Percentiles rank a stretch among this genome's conserved stretches.
Evolutionary conservation across 768 basidiomycete species (phyloP).

Genomic region (Mycena maculata): DNA sequence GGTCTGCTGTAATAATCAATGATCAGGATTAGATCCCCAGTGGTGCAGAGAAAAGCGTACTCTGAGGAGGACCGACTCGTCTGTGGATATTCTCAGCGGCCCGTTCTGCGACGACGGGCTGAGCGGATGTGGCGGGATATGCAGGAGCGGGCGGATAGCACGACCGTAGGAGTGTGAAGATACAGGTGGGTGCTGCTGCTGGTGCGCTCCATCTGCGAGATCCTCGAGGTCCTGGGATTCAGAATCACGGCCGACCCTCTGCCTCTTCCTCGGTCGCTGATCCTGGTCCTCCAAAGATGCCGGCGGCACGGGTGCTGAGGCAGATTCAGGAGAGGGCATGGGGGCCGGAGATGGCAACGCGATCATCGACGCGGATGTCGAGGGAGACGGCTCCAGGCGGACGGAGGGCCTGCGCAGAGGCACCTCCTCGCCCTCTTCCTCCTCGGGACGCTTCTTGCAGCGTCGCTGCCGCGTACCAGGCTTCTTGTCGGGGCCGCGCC

Average conservation of each 20-base stretch:
- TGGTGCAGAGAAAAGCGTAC: neutral
- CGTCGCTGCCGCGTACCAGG: conserved; percentile 69
- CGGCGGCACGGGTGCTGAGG: neutral
- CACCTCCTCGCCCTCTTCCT: conserved; percentile 44
- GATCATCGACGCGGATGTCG: neutral
- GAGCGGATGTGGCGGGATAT: neutral
- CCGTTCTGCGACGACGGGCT: neutral
- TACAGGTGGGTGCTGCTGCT: neutral
- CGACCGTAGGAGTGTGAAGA: conserved; percentile 8
- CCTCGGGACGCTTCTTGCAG: conserved; percentile 65
- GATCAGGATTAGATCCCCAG: neutral
- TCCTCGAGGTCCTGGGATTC: conserved; percentile 1
- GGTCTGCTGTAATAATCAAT: neutral
- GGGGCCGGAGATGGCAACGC: conserved; percentile 14
- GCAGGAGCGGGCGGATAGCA: conserved; percentile 5
- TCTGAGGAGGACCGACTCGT: conserved; percentile 14
- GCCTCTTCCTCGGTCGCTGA: neutral
- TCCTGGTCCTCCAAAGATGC: neutral
- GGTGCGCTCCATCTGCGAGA: neutral
- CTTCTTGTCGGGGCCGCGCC: conserved; percentile 67
- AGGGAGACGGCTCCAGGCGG: neutral
- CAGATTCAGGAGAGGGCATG: neutral
- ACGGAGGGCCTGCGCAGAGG: neutral
- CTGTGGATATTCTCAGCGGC: conserved; percentile 20
- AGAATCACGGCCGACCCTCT: neutral